Percentiles rank a stretch among this genome's conserved stretches.
phyloP scores from a whole-genome alignment of 1,284 basidiomycete genomes.

The Cutaneotrichosporon spelunceum region DNA sequence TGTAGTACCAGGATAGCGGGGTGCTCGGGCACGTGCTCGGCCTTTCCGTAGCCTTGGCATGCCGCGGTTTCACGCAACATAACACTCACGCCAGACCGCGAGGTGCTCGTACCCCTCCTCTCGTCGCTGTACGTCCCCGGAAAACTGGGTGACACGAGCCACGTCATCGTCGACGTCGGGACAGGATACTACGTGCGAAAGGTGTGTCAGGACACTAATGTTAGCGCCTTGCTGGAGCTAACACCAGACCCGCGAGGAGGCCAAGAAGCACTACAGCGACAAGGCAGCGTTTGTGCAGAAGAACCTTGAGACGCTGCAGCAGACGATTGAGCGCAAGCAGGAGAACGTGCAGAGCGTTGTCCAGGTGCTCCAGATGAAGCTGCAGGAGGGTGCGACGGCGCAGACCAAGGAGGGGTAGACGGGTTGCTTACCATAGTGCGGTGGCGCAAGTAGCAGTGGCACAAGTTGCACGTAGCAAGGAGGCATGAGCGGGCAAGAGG shows the following conservation, averaged over 20 bases:
- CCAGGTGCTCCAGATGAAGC: conserved; percentile 71
- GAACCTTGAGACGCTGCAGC: conserved; percentile 78
- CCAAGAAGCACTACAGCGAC: conserved; percentile 66
- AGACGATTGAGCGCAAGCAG: conserved; percentile 81
- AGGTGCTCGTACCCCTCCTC: conserved; percentile 85
- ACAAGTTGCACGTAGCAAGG: not conserved
- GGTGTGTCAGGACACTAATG: conserved; percentile 54
- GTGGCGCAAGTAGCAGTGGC: not conserved
- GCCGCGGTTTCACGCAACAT: too few relatives aligned
- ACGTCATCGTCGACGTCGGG: conserved; percentile 91
- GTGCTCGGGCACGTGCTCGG: not conserved
- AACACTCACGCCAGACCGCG: conserved; percentile 64
- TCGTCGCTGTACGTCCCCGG: conserved; percentile 94
- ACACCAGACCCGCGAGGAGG: conserved; percentile 70
- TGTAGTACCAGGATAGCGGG: not conserved
- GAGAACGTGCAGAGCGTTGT: conserved; percentile 75
- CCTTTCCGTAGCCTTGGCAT: too few relatives aligned
- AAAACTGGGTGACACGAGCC: conserved; percentile 73
- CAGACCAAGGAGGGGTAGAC: conserved; percentile 1
- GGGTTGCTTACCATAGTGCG: not conserved
- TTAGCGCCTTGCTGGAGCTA: not conserved
- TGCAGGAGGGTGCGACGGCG: conserved; percentile 49
- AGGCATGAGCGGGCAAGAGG: not conserved
- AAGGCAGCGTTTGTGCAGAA: conserved; percentile 74
- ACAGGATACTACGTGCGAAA: conserved; percentile 97